Evolutionary conservation across 75 land plant genomes (phyloP).

Genomic region (Ceratopteris richardii): DNA sequence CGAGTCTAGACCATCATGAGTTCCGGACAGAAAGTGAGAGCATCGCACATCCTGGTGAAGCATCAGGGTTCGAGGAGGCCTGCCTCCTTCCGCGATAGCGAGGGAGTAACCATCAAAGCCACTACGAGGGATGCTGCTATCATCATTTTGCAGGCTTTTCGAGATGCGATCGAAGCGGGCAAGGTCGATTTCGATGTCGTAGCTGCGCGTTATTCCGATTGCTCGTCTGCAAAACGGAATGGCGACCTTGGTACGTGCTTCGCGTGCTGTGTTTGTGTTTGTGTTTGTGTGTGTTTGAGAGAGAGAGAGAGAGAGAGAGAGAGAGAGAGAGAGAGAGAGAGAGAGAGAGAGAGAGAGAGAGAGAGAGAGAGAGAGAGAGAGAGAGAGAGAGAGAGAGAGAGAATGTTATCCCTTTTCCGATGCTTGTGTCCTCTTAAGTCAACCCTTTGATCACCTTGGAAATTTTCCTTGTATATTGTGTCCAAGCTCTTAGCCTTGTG

Average conservation of each 20-base stretch:
- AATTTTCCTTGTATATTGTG: too few species aligned
- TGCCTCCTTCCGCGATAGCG: constrained; percentile 80
- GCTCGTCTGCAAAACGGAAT: constrained; percentile 88
- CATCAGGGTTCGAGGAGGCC: constrained; percentile 78
- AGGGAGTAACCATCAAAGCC: constrained; percentile 49
- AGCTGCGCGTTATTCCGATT: constrained; percentile 60
- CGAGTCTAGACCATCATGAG: background rate
- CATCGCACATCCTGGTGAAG: constrained; percentile 88
- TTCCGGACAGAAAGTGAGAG: constrained; percentile 52
- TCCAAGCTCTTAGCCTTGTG: too few species aligned
- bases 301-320: too few species aligned
- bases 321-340: too few species aligned
- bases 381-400: too few species aligned
- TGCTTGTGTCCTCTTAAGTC: too few species aligned
- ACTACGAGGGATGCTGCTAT: constrained; percentile 63
- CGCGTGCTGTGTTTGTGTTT: too few species aligned
- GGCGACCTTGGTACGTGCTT: constrained; percentile 76
- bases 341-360: too few species aligned
- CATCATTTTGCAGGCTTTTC: constrained; percentile 42
- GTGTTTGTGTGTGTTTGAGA: background rate
- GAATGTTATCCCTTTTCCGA: too few species aligned
- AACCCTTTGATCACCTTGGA: too few species aligned
- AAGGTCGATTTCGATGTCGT: constrained; percentile 59
- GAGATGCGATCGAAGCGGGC: constrained; percentile 64
- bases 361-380: too few species aligned